Evolutionary conservation across 208 protist genomes (phyloP), one percentile per base, ranked within the genome.

Genomic region (Leishmania guyanensis): DNA sequence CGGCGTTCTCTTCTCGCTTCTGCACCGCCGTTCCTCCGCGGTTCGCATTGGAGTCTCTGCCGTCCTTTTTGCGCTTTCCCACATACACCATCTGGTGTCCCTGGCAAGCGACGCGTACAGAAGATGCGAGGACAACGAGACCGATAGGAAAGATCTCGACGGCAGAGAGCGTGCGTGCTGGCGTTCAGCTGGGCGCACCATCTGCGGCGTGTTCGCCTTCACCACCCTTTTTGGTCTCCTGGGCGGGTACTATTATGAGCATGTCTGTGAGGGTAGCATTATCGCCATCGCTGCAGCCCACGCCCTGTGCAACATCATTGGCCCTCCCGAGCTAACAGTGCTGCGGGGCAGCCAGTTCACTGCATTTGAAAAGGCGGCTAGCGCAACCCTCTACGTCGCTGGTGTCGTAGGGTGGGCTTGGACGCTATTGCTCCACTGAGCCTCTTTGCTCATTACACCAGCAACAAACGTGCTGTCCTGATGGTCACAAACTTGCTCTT

Each of bases 271-370:
- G 36, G 72, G 79, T 17, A 94, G 87, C 80, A 65, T 95, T 12
- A n/a, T 85, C 14, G 87, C 91, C 0, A 86, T 87, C 14, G 80
- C 79, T 36, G 80, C 85, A 17, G 80, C 84, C 1, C 93, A 96
- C 84, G 77, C 85, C 0, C 62, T 93, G 9, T 96, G 93, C 83
- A 96, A 96, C 75, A 33, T 93, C 16, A 75, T 96, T 39, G 93
- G 91, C 2, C 72, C 90, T 1, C 93, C 91, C 2, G 33, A 75
- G 16, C 88, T 96, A 29, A 33, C 20, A 1, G 48, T 79, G 2
- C 73, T 85, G 48, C 77, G 82, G 22, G 69, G 73, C 48, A 8
- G 33, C 2, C 14, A 10, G 2, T 8, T 14, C 3, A 20, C 72
- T 5, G 12, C 29, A 0, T 1, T 17, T 5, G 43, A 48, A 0